These are phyloP conservation scores for Cicer arietinum DNA, from an alignment of 306 rosid species.

Conservation along the genomic window DNA sequence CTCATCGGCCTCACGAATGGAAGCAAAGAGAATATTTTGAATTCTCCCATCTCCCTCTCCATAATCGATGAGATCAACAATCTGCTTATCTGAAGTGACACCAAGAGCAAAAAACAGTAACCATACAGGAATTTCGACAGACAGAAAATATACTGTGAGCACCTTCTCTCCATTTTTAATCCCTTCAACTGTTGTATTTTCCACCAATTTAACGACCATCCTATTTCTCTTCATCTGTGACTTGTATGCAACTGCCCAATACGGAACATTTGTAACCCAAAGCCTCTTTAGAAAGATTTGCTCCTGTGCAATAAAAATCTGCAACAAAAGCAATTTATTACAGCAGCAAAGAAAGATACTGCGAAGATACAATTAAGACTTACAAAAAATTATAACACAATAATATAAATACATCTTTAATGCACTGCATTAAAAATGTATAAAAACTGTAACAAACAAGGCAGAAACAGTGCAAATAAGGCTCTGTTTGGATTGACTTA, in stretches of 20 bases:
- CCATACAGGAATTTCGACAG: slow-evolving; percentile 87
- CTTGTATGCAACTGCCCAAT: slow-evolving; percentile 69
- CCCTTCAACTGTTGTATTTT: slow-evolving; percentile 58
- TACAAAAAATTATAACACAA: slow-evolving; percentile 11
- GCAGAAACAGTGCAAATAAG: not conserved
- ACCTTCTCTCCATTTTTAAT: slow-evolving; percentile 67
- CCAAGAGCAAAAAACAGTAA: slow-evolving; percentile 84
- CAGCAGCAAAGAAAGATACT: slow-evolving; percentile 1
- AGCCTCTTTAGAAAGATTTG: slow-evolving; percentile 76
- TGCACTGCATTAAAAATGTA: not conserved
- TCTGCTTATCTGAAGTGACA: slow-evolving; percentile 77
- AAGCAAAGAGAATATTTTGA: slow-evolving; percentile 72
- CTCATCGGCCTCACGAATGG: slow-evolving; percentile 73
- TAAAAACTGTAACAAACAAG: not conserved
- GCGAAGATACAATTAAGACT: not conserved
- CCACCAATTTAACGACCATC: slow-evolving; percentile 66
- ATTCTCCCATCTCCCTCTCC: slow-evolving; percentile 59
- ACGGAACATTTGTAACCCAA: slow-evolving; percentile 67
- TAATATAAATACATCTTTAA: not conserved
- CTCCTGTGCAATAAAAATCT: slow-evolving; percentile 96
- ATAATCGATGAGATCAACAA: slow-evolving; percentile 74
- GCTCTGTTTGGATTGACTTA: too few species aligned
- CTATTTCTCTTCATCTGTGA: slow-evolving; percentile 81
- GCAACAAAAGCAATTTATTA: slow-evolving; percentile 44
- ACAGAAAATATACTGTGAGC: slow-evolving; percentile 73